Evolutionary conservation across 73 alveolate genomes (phyloP), one percentile per base, ranked within the genome.

Genomic region (Paraurostyla sp.): DNA sequence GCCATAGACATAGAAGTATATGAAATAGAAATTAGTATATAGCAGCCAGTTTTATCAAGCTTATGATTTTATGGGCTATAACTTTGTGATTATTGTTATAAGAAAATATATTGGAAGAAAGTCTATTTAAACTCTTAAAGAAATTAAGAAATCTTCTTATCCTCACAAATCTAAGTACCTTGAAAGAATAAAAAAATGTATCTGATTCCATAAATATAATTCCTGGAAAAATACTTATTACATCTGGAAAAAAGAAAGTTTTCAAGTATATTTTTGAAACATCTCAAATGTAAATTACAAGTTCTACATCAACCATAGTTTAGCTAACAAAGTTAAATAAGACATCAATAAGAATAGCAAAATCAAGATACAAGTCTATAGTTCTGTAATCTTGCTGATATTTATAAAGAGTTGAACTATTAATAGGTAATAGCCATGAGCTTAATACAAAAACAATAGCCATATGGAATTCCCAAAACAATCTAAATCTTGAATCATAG

Each of bases 401-500:
- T 0, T 2, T 18, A 56, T 51, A 36, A 30, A 32, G 13, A 51
- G 78, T 32, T 13, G 78, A 58, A 50, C 2, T 36, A n/a, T 49
- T 78, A 13, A 78, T 32, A 52, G 89, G 89, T 3, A 54, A 20
- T 6, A 78, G 41, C 76, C 76, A 78, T 35, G 52, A 78, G 22
- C 58, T 18, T 6, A 78, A 36, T 29, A 78, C 0, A 35, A 78
- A 78, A 0, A 40, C 58, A 40, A 57, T 23, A 32, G 89, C 89
- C 13, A 78, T 40, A 52, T 43, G 62, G 40, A 78, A 78, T 45
- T 78, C 89, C 89, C 89, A 78, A 54, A 78, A 29, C 6, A 78
- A 1, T 60, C 6, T 78, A 32, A 51, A 78, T 36, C 32, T 78
- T 4, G 80, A 52, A 43, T 78, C 52, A 54, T 78, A 54, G 32